Conservation (phyloP, 139 green algal species). For the Mesotaenium endlicherianum region DNA sequence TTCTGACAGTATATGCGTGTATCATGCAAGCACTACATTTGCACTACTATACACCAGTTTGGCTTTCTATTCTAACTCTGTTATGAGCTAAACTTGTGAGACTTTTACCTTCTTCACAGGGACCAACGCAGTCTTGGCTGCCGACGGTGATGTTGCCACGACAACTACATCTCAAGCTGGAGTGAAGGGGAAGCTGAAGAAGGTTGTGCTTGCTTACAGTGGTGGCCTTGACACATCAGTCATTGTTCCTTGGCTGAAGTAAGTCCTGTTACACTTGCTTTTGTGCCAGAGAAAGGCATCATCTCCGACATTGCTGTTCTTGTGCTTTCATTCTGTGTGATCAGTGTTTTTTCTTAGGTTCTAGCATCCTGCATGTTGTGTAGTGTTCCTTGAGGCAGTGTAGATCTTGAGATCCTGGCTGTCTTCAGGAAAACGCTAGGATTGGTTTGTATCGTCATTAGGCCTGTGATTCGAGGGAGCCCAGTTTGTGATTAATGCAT, state of each 20-base stretch:
- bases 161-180: background rate
- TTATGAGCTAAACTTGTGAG: background rate
- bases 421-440: no score
- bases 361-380: no score
- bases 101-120: background rate
- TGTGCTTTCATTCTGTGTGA: background rate
- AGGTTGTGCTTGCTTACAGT: conserved; percentile 96
- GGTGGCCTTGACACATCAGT: conserved; percentile 95
- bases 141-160: background rate
- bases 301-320: no score
- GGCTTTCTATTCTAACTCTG: background rate
- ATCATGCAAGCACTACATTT: no score
- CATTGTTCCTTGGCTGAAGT: conserved; percentile 97
- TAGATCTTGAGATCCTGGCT: no score
- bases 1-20: no score
- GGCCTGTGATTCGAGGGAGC: no score
- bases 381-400: no score
- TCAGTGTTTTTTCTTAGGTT: background rate
- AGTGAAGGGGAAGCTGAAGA: conserved; percentile 49
- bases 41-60: no score
- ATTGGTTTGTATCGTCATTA: background rate
- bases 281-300: no score
- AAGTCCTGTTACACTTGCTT: no score
- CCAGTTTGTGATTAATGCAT: no score
- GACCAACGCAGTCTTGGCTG: background rate